These are phyloP conservation scores for Zea mays DNA, from an alignment of 176 grass and related monocot species.

Conservation along the genomic window DNA sequence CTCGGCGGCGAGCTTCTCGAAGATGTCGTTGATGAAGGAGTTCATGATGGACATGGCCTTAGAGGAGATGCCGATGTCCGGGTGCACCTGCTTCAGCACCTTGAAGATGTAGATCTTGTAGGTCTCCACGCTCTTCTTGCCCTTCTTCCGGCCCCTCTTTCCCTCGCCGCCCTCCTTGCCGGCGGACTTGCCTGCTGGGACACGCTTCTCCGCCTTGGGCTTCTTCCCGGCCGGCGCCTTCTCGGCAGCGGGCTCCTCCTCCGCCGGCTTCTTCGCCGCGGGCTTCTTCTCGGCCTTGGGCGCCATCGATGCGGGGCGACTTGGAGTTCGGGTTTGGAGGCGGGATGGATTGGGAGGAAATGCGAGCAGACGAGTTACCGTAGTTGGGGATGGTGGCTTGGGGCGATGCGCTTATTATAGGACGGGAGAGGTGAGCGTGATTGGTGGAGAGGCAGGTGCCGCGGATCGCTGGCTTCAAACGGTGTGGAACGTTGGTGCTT, in stretches of 20 bases:
- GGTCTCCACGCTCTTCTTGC: slow-evolving; percentile 37
- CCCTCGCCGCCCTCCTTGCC: slow-evolving; percentile 12
- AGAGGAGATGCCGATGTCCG: slow-evolving; percentile 50
- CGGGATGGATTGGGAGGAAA: too few species aligned
- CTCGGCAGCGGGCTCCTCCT: not conserved
- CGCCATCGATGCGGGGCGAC: not conserved
- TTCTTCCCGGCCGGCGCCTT: slow-evolving; percentile 25
- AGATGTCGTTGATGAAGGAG: slow-evolving; percentile 62
- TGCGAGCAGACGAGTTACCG: too few species aligned
- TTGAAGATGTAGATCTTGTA: slow-evolving; percentile 62
- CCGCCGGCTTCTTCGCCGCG: slow-evolving; percentile 9
- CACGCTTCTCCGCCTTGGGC: slow-evolving; percentile 16
- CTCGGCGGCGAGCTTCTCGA: slow-evolving; percentile 49
- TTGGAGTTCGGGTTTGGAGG: too few species aligned
- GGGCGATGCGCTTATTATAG: too few species aligned
- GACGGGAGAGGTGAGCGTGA: too few species aligned
- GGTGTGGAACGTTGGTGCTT: too few species aligned
- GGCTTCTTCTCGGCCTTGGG: slow-evolving; percentile 39
- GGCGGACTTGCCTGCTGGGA: not conserved
- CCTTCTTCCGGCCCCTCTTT: not conserved
- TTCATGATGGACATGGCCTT: slow-evolving; percentile 61
- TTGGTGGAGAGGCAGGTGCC: too few species aligned
- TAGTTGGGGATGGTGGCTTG: too few species aligned
- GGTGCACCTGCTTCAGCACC: slow-evolving; percentile 13
- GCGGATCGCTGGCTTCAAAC: too few species aligned